Base-by-base conservation (phyloP, 1,139 yeast genomes). In the Lodderomyces elongisporus region DNA sequence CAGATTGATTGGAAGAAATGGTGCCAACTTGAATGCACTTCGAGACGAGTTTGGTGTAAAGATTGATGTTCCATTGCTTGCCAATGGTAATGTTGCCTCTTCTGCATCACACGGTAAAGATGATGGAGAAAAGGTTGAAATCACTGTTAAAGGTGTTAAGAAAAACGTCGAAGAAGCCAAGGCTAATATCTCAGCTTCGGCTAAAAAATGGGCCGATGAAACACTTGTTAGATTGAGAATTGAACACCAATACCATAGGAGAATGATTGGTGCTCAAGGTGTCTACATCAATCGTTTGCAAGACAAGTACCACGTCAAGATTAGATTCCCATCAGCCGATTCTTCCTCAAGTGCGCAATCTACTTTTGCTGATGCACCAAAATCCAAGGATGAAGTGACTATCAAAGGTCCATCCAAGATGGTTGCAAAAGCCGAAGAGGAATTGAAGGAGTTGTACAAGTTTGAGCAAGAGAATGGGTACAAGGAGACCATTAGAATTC, bases 401-500 rank as follows among this genome's bases (percentile, higher is more conserved):
- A 74, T 93, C 42, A 80, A 80, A 50, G 99, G 99, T 34, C 95
- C 97, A 34, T 85, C 96, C 14, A 81, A 80, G 59, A 91, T 89
- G 45, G 97, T 85, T 30, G 72, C 77, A 20, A 81, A 83, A 54
- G 94, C 95, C 28, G 79, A 79, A 55, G 91, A 81, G 45, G 99
- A 93, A 66, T 66, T 93, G 52, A 70, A 74, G 49, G 96, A 88
- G 40, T 71, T 93, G 45, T 70, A 85, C 47, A 83, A 83, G 48
- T 93, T 82, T 58, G 97, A 89, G 59, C 80, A 76, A 52, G 96
- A 85, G 48, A 87, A 89, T 53, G 91, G 95, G 17, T 77, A 77
- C 60, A 71, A 75, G 40, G 72, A 77, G 47, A 60, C 65, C 14
- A 52, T 91, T 34, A 58, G 64, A 33, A 80, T 93, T 36, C 94